Conservation (phyloP, 2,329 filamentous ascomycete species). For the Aspergillus persii region DNA sequence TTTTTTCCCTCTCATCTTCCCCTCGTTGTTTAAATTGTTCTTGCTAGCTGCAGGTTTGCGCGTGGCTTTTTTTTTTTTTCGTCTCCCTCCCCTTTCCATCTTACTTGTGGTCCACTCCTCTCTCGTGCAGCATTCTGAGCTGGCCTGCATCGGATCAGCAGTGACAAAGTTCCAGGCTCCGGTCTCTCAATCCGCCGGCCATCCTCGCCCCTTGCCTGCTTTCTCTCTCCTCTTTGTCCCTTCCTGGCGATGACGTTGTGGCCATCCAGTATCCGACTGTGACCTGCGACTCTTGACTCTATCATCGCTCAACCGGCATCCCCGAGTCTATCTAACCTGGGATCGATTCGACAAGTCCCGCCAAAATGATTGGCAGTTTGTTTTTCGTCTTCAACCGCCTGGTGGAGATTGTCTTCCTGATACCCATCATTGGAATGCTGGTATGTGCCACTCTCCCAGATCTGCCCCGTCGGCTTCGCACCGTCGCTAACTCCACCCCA, state of each 20-base stretch:
- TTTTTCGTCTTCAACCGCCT: conserved; percentile 63
- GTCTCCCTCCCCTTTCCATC: neutral
- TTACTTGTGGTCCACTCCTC: neutral
- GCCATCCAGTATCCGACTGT: neutral
- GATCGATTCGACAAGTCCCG: conserved; percentile 1
- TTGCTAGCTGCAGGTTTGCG: conserved; percentile 1
- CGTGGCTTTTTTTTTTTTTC: neutral
- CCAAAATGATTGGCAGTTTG: conserved; percentile 52
- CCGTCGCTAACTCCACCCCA: conserved; percentile 18
- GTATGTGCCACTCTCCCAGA: conserved; percentile 31
- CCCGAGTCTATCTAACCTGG: neutral
- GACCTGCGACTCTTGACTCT: no score
- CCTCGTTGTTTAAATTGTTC: conserved; percentile 12
- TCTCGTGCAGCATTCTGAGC: conserved; percentile 7
- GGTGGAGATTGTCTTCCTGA: conserved; percentile 60
- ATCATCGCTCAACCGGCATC: conserved; percentile 1
- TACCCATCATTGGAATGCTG: conserved; percentile 63
- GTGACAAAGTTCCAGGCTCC: neutral
- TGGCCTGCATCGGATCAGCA: conserved; percentile 13
- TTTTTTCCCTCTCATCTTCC: conserved; percentile 12
- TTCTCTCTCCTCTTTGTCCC: neutral
- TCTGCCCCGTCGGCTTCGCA: neutral
- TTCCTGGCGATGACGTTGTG: conserved; percentile 2
- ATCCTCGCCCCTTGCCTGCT: neutral
- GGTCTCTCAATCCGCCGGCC: neutral